Conservation (phyloP, 192 early-diverging fungal species). For the Gonapodya sp. region DNA sequence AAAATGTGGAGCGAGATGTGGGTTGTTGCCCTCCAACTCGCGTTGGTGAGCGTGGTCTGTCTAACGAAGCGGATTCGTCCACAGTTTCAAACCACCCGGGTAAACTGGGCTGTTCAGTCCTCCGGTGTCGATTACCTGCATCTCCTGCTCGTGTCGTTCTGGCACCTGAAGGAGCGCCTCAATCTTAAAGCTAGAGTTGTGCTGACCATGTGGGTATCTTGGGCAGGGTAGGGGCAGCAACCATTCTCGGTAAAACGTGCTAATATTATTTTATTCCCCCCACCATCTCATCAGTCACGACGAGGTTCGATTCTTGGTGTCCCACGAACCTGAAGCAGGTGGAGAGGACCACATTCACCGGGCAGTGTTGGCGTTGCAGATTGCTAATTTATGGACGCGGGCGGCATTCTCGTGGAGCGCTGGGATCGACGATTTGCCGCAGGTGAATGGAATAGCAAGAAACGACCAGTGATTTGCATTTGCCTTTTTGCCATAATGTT, state of each 20-base stretch:
- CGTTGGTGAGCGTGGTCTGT: no score
- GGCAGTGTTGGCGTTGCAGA: constrained; percentile 76
- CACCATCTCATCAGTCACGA: constrained; percentile 92
- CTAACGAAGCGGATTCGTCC: no score
- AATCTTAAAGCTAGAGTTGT: constrained; percentile 37
- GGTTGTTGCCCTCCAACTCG: constrained; percentile 27
- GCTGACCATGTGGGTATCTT: neutral
- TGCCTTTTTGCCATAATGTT: no score
- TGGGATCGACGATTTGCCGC: constrained; percentile 78
- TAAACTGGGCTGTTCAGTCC: constrained; percentile 98
- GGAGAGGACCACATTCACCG: constrained; percentile 24
- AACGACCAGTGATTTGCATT: no score
- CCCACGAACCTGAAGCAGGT: constrained; percentile 49
- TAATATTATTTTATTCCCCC: no score
- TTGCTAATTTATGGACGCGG: constrained; percentile 88
- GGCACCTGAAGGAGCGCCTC: constrained; percentile 68
- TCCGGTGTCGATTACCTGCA: constrained; percentile 97
- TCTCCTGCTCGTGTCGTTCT: constrained; percentile 76
- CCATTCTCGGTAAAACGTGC: no score
- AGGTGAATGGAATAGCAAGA: constrained; percentile 40
- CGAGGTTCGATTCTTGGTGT: constrained; percentile 80
- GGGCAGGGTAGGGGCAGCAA: no score
- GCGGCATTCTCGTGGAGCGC: constrained; percentile 74
- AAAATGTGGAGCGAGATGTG: constrained; percentile 28
- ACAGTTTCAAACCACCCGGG: constrained; percentile 71